Evolutionary conservation across 2,329 filamentous ascomycete genomes (phyloP).

Genomic region (Fusarium udum): DNA sequence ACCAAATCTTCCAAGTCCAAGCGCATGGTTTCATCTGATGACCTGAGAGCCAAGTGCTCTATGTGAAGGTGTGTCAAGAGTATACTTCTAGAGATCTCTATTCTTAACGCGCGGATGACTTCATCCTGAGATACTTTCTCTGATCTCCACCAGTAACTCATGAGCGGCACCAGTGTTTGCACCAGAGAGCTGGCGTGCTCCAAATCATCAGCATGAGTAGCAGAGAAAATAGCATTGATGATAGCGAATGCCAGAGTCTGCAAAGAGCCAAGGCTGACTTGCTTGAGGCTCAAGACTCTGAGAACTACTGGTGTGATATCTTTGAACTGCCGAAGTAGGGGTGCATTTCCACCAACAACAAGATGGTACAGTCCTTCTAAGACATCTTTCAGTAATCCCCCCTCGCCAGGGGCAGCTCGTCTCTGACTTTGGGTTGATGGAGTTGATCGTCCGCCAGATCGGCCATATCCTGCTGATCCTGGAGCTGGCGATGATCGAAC

Average conservation of each 20-base stretch:
- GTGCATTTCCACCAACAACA: slow-evolving; percentile 72
- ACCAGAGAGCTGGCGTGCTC: slow-evolving; percentile 68
- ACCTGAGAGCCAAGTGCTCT: slow-evolving; percentile 62
- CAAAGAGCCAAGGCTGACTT: slow-evolving; percentile 67
- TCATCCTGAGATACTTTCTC: slow-evolving; percentile 70
- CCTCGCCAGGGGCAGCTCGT: slow-evolving; percentile 42
- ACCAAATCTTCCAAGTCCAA: slow-evolving; percentile 70
- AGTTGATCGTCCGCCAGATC: slow-evolving; percentile 45
- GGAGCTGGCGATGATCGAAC: slow-evolving; percentile 59
- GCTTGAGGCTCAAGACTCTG: slow-evolving; percentile 68
- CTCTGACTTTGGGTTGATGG: slow-evolving; percentile 46
- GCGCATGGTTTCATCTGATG: slow-evolving; percentile 51
- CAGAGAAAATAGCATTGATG: slow-evolving; percentile 75
- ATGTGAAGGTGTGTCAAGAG: slow-evolving; percentile 72
- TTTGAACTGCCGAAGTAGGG: slow-evolving; percentile 65
- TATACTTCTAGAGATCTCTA: slow-evolving; percentile 80
- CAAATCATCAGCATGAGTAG: slow-evolving; percentile 74
- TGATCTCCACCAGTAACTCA: slow-evolving; percentile 81
- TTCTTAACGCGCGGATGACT: slow-evolving; percentile 70
- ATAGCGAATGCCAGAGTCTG: slow-evolving; percentile 79
- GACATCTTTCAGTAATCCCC: slow-evolving; percentile 48
- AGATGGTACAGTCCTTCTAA: slow-evolving; percentile 74
- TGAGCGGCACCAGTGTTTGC: slow-evolving; percentile 71
- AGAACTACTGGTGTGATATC: slow-evolving; percentile 66
- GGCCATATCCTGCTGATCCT: slow-evolving; percentile 40